Base-by-base conservation (phyloP, 768 basidiomycete genomes). In the Hygrocybe coccinea region DNA sequence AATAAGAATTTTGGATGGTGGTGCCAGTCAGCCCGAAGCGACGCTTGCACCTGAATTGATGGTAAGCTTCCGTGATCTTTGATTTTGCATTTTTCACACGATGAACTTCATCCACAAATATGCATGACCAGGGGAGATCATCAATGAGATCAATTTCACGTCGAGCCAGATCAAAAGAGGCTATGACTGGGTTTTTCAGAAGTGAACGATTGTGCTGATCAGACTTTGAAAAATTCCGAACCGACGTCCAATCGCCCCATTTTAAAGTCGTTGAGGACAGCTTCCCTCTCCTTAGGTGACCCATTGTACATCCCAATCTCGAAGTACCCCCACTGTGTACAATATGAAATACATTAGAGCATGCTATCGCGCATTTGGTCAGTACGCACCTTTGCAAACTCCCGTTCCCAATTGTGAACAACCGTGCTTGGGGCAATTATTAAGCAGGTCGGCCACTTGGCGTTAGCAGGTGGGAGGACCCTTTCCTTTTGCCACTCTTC, bases 11-110 rank as follows among this genome's bases (percentile, higher is more conserved):
- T 65, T 98, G 95, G 35, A 79, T 76, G 25, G 80, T 75, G 14
- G 87, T 85, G 17, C 90, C 93, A 0, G 94, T 97, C 44, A 98
- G 74, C 0, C 92, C 95, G 62, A 95, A 92, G 2, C 95, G 85
- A 14, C 74, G 68, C 25, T 59, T 60, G 64, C 89, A 92, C 0
- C 68, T 46, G 62, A 97, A 90, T 50, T 77, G 81, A 61, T 87
- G 83, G 56, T 86, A 84, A 0, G 91, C 87, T n/a, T 66, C 45
- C 0, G 87, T 84, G 3, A 84, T 81, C 58, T 83, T 79, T 0
- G 89, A 80, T 2, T 71, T 66, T 2, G 84, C 80, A 59, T 93
- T 95, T 72, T 97, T 97, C 63, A 95, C 78, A 2, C 83, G 80
- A 67, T 98, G 95, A 0, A 85, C 95, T 69, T 98, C 95, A 62